Conservation (phyloP, 129 eudicot genomes). For the Tanacetum coccineum region DNA sequence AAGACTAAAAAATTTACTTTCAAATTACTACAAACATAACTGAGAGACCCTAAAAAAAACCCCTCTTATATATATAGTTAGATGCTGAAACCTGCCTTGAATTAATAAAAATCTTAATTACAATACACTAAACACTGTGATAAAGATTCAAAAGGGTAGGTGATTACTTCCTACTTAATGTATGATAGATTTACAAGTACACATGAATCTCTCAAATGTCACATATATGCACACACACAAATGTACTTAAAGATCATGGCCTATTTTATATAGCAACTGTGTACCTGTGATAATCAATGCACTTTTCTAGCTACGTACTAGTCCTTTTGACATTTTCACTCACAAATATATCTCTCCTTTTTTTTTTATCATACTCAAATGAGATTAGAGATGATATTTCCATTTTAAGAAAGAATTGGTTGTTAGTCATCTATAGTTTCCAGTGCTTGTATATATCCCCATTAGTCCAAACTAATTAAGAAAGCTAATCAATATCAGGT, state of each 20-base stretch:
- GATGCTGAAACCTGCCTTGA: conserved; percentile 8
- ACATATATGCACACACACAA: conserved; percentile 2
- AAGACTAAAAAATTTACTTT: too few relatives aligned
- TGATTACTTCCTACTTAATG: background rate
- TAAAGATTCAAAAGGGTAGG: conserved; percentile 5
- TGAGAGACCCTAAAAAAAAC: too few relatives aligned
- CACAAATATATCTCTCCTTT: conserved; percentile 9
- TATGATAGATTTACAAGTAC: conserved; percentile 26
- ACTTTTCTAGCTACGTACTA: conserved; percentile 28
- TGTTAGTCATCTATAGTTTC: background rate
- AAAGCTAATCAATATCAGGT: background rate
- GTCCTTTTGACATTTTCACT: conserved; percentile 7
- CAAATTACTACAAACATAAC: too few relatives aligned
- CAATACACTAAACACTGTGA: background rate
- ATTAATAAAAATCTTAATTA: background rate
- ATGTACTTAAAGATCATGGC: too few relatives aligned
- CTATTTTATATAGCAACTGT: conserved; percentile 13
- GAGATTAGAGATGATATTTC: conserved; percentile 3
- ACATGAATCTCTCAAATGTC: conserved; percentile 21
- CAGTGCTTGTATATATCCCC: background rate
- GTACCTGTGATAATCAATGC: conserved; percentile 11
- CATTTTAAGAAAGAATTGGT: conserved; percentile 22
- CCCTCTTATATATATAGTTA: too few relatives aligned
- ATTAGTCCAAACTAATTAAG: background rate
- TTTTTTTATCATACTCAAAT: conserved; percentile 9